These are phyloP conservation scores for Fusarium tuaranense DNA, from an alignment of 2,329 filamentous ascomycete species.

Conservation along the genomic window DNA sequence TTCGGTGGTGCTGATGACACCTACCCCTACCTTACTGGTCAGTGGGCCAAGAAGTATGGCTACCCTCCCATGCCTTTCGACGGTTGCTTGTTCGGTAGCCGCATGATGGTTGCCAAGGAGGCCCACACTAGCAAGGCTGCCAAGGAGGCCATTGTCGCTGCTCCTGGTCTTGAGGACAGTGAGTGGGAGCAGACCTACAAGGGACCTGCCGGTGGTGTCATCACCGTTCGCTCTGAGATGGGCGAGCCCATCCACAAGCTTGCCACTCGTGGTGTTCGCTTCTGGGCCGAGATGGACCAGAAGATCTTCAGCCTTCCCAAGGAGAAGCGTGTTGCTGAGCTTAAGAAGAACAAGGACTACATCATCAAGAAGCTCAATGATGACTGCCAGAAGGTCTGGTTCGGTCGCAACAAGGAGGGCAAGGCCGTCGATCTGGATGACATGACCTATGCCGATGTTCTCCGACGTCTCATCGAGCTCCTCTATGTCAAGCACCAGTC, in stretches of 20 bases:
- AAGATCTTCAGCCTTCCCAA: slow-evolving; percentile 98
- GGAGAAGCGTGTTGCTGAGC: slow-evolving; percentile 87
- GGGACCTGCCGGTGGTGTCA: slow-evolving; percentile 89
- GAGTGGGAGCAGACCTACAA: slow-evolving; percentile 97
- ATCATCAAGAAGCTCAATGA: slow-evolving; percentile 97
- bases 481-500: slow-evolving; percentile 92
- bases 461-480: slow-evolving; percentile 87
- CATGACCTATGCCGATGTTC: slow-evolving; percentile 93
- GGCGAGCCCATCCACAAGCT: slow-evolving; percentile 99
- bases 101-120: slow-evolving; percentile 96
- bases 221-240: slow-evolving; percentile 98
- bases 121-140: slow-evolving; percentile 88
- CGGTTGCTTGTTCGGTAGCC: slow-evolving; percentile 89
- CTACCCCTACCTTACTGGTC: slow-evolving; percentile 90
- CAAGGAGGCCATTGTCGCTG: slow-evolving; percentile 91
- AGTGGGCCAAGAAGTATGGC: slow-evolving; percentile 87
- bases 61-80: slow-evolving; percentile 96
- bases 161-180: slow-evolving; percentile 81
- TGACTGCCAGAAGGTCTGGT: slow-evolving; percentile 98
- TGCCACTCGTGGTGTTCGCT: slow-evolving; percentile 92
- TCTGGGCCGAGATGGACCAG: slow-evolving; percentile 99
- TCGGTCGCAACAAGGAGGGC: slow-evolving; percentile 84
- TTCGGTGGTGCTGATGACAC: slow-evolving; percentile 92
- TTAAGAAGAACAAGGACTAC: slow-evolving; percentile 89
- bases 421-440: slow-evolving; percentile 90